phyloP scores from a whole-genome alignment of 805 yeast species.

The Wickerhamomyces subpelliculosus region DNA sequence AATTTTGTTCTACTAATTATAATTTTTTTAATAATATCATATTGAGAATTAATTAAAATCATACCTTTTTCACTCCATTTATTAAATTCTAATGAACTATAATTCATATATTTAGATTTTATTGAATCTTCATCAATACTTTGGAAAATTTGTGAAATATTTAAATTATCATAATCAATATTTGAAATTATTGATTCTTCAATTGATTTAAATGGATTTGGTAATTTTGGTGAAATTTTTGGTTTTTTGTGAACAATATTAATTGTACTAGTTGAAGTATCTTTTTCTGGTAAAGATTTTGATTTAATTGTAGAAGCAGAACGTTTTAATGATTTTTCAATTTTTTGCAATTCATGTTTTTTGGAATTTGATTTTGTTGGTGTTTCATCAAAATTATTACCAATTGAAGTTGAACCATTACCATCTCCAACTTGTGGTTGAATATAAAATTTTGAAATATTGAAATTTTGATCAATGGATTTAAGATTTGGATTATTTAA shows the following conservation, averaged over 20 bases:
- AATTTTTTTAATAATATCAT: constrained; percentile 26
- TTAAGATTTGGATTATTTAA: background rate
- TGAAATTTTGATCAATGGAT: background rate
- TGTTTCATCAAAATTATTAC: no score
- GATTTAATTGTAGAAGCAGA: constrained; percentile 1
- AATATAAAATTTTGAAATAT: background rate
- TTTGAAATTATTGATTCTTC: constrained; percentile 1
- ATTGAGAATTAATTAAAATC: constrained; percentile 25
- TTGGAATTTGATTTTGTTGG: background rate
- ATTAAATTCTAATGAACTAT: constrained; percentile 25
- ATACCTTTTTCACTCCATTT: constrained; percentile 22
- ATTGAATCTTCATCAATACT: constrained; percentile 14
- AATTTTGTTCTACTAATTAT: constrained; percentile 32
- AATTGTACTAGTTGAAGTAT: background rate
- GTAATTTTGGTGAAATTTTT: no score
- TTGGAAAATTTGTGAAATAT: constrained; percentile 10
- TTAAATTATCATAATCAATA: background rate
- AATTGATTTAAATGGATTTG: constrained; percentile 1
- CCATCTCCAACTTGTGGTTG: background rate
- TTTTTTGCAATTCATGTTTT: background rate
- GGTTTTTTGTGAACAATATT: no score
- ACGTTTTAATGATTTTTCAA: background rate
- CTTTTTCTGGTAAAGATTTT: constrained; percentile 5
- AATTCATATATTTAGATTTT: constrained; percentile 19
- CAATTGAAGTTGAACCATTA: no score